Evolutionary conservation across 345 rosid genomes (phyloP), one percentile per base, ranked within the genome.

Genomic region (Moricandia moricandioides): DNA sequence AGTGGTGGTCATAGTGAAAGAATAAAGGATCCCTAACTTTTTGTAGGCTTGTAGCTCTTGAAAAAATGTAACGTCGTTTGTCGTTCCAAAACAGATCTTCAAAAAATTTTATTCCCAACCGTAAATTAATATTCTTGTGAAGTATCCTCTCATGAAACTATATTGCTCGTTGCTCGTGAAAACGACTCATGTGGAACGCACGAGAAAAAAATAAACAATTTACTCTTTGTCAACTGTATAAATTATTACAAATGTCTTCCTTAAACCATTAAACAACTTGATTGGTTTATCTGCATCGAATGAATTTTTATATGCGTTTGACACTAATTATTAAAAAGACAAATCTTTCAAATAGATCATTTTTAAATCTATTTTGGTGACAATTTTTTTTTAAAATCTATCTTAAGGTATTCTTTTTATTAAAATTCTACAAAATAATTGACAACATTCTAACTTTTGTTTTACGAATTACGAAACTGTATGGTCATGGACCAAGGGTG

Each of bases 1-100:
- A 72, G 70, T 54, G 69, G 54, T 51, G 62, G 69, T 51, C 37
- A 72, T 43, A 72, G 70, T 72, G 62, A 62, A 63, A 27, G 62
- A 21, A 72, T 51, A 62, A 24, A 35, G 34, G 34, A 16, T 47
- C 75, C 59, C 26, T 33, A 31, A 51, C 14, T 21, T 4, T 26
- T 52, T 72, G n/a, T n/a, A n/a, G n/a, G n/a, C n/a, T 14, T 63
- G 31, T 27, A 63, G 55, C 77, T 72, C 76, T 72, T 72, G 70
- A 63, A 72, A 52, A 37, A 52, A 72, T 72, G 31, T 35, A 72
- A 63, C 63, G 63, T 72, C 70, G 63, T 63, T 63, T 35, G 8
- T 51, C 29, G 29, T 62, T 59, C 54, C 40, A 10, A 63, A 63
- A 72, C 69, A 61, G 21, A 63, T 52, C 69, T 35, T 43, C 37